Conservation (phyloP, 352 stramenopile genomes). For the Phytophthora palmivora region DNA sequence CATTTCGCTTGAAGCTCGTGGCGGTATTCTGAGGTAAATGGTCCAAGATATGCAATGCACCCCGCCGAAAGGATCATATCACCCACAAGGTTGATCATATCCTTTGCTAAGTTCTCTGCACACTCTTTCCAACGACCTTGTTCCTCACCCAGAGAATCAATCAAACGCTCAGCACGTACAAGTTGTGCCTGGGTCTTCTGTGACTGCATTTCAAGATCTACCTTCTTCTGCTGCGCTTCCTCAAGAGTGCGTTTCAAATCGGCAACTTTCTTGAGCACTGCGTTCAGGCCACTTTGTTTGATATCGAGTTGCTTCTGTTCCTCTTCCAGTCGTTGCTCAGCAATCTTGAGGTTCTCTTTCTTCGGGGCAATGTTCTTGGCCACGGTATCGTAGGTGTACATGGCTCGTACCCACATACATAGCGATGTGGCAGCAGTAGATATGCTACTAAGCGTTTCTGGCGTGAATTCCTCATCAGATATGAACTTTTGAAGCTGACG, state of each 20-base stretch:
- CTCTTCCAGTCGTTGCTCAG: slow-evolving; percentile 85
- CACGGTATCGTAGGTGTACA: slow-evolving; percentile 95
- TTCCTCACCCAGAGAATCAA: slow-evolving; percentile 91
- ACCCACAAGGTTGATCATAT: slow-evolving; percentile 93
- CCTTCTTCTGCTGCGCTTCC: slow-evolving; percentile 92
- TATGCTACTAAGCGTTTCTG: slow-evolving; percentile 90
- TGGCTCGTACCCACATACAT: slow-evolving; percentile 95
- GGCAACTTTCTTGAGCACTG: slow-evolving; percentile 85
- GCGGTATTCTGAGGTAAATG: slow-evolving; percentile 90
- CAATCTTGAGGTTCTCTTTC: slow-evolving; percentile 89
- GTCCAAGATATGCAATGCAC: slow-evolving; percentile 93
- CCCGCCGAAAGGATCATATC: slow-evolving; percentile 94
- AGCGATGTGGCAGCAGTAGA: slow-evolving; percentile 92
- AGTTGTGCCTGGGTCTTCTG: slow-evolving; percentile 90
- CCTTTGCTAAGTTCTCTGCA: slow-evolving; percentile 68
- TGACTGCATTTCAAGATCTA: slow-evolving; percentile 91
- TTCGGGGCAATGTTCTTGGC: slow-evolving; percentile 95
- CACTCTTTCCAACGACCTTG: slow-evolving; percentile 92
- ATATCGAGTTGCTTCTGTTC: slow-evolving; percentile 89
- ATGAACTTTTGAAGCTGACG: slow-evolving; percentile 92
- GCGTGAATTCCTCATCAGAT: slow-evolving; percentile 90
- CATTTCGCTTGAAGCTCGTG: slow-evolving; percentile 87
- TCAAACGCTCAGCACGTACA: slow-evolving; percentile 88
- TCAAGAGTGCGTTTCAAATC: slow-evolving; percentile 90
- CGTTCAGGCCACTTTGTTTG: slow-evolving; percentile 88